phyloP scores from a whole-genome alignment of 139 green algal genomes.

The Auxenochlorella protothecoides region DNA sequence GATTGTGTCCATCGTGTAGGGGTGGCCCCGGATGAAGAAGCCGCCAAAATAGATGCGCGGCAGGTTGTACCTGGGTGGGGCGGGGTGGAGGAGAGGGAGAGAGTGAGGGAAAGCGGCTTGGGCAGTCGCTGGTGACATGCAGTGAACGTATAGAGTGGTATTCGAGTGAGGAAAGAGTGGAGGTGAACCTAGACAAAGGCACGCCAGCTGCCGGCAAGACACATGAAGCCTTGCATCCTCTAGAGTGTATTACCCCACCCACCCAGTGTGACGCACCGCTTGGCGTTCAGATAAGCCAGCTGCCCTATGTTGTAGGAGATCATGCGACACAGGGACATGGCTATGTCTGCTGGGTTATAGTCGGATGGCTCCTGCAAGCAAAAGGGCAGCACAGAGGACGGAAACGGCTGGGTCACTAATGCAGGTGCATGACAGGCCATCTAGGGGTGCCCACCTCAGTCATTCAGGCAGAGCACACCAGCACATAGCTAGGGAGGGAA shows the following conservation, averaged over 20 bases:
- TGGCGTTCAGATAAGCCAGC: conserved; percentile 77
- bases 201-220: background rate
- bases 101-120: background rate
- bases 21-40: conserved; percentile 98
- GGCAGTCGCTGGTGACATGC: background rate
- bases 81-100: background rate
- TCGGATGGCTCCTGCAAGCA: conserved; percentile 53
- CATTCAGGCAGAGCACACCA: too few species aligned
- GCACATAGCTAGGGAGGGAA: too few species aligned
- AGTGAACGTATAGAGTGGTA: background rate
- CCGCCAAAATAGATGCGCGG: conserved; percentile 88
- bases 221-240: too few species aligned
- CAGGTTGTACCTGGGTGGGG: conserved; percentile 55
- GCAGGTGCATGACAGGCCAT: too few species aligned
- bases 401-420: too few species aligned
- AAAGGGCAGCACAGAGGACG: background rate
- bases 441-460: too few species aligned
- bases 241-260: too few species aligned
- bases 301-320: conserved; percentile 96
- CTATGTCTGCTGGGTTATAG: conserved; percentile 83
- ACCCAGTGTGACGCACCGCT: conserved; percentile 22
- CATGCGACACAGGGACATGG: conserved; percentile 86
- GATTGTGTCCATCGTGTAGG: conserved; percentile 99
- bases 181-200: background rate
- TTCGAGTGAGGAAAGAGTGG: background rate